Base-by-base conservation (phyloP, 768 basidiomycete genomes). In the Galerina sulciceps region DNA sequence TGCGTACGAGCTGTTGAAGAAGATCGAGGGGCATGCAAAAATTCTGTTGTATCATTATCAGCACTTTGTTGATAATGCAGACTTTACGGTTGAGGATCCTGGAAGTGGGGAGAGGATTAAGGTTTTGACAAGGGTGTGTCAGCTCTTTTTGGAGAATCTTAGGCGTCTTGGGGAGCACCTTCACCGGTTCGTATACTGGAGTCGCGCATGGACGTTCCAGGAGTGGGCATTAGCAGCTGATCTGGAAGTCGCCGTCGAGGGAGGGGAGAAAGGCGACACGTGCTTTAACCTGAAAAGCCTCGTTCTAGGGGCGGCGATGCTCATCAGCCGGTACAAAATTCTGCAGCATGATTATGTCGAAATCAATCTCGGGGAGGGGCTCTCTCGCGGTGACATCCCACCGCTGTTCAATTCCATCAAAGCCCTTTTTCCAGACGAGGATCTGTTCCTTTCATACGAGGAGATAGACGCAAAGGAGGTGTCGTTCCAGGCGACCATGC, bases 151-250 rank as follows among this genome's bases (percentile, higher is more conserved):
- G 2, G 22, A 36, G 14, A 53, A 58, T 43, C 31, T 58, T 6
- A n/a, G 26, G 18, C 37, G 5, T 6, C 41, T 58, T 22, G 35
- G 8, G 13, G 36, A 36, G 10, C 42, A 46, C 14, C 37, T 58
- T 1, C 40, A 52, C 22, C 41, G 13, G 22, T 52, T 52, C 38
- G 18, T 23, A 4, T 58, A 58, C 26, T 58, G 49, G 43, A 45
- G 50, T 26, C 57, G 50, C 9, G 57, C 57, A 9, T 58, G 57
- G 57, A 58, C 50, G 15, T 58, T 58, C 26, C 57, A 58, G n/a
- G 57, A 58, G 23, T 58, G 57, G 57, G 50, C 57, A 20, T n/a
- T 58, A 1, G 57, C 57, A 0, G 26, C 23, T 3, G 57, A 58
- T 36, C 31, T 58, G 34, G 57, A 58, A 15, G 36, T 58, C 10